A percentile compares a stretch with the other conserved stretches of the same genome.
phyloP scores from a whole-genome alignment of 2,329 filamentous ascomycete genomes.

The Xylariaceae sp. region DNA sequence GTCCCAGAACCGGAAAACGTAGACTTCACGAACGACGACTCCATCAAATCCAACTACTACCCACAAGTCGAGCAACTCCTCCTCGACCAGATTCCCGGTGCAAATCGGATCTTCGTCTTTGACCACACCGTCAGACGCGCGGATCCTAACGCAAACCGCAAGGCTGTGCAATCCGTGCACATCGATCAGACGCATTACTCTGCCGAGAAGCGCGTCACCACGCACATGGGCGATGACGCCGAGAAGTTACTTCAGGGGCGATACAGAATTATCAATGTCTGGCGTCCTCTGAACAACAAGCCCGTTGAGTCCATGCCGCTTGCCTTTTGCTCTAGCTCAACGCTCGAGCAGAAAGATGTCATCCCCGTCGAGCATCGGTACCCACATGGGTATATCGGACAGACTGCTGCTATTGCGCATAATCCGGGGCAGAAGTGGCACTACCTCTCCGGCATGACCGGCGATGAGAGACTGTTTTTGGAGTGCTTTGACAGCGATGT shows the following conservation, averaged over 20 bases:
- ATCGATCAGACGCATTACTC: conserved; percentile 75
- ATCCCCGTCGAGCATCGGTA: conserved; percentile 73
- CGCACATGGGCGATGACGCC: conserved; percentile 53
- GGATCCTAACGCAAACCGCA: conserved; percentile 53
- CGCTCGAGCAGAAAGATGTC: conserved; percentile 59
- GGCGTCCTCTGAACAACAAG: conserved; percentile 60
- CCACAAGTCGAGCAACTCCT: conserved; percentile 75
- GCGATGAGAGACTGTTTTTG: conserved; percentile 67
- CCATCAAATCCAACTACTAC: conserved; percentile 73
- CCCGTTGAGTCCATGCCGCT: conserved; percentile 65
- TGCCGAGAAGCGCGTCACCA: conserved; percentile 61
- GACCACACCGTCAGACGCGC: conserved; percentile 83
- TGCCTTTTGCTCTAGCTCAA: conserved; percentile 63
- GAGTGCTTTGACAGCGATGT: conserved; percentile 73
- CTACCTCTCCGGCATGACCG: conserved; percentile 75
- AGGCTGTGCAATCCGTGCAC: conserved; percentile 70
- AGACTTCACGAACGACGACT: conserved; percentile 64
- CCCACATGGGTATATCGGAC: conserved; percentile 60
- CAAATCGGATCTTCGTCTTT: conserved; percentile 67
- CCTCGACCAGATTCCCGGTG: conserved; percentile 61
- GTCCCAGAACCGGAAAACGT: conserved; percentile 54
- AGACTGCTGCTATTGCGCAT: conserved; percentile 67
- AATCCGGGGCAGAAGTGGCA: conserved; percentile 66
- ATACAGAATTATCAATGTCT: conserved; percentile 84
- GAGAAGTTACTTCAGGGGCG: conserved; percentile 65